Evolutionary conservation across 2,329 filamentous ascomycete genomes (phyloP).

Genomic region (Sporothrix globosa): DNA sequence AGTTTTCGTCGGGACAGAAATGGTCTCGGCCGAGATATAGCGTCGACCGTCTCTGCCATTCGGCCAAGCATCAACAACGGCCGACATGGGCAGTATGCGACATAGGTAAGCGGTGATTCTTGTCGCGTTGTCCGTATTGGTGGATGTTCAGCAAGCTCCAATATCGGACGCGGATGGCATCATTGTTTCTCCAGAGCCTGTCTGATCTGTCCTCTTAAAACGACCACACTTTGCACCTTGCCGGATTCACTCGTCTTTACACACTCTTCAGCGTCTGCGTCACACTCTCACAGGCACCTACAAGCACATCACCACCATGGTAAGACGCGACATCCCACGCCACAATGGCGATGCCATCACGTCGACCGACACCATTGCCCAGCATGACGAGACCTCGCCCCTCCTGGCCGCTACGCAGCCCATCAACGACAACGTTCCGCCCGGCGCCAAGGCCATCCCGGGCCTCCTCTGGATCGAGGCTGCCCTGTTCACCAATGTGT

Average conservation of each 20-base stretch:
- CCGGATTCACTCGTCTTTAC: too few species aligned
- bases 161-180: background rate
- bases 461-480: constrained; percentile 63
- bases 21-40: background rate
- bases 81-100: background rate
- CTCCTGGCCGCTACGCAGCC: background rate
- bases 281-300: too few species aligned
- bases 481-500: constrained; percentile 67
- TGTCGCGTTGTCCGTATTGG: background rate
- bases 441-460: background rate
- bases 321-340: background rate
- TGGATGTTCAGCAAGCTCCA: background rate
- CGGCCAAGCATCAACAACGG: background rate
- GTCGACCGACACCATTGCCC: background rate
- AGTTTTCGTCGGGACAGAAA: background rate
- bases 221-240: too few species aligned
- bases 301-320: background rate
- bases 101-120: too few species aligned
- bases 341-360: background rate
- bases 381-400: constrained; percentile 2
- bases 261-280: too few species aligned
- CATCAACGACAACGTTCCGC: background rate
- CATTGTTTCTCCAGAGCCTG: background rate
- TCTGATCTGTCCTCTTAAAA: background rate
- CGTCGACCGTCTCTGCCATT: background rate